A percentile compares a stretch with the other conserved stretches of the same genome.
phyloP scores from a whole-genome alignment of 352 stramenopile species.

The Lagenidium sp. region DNA sequence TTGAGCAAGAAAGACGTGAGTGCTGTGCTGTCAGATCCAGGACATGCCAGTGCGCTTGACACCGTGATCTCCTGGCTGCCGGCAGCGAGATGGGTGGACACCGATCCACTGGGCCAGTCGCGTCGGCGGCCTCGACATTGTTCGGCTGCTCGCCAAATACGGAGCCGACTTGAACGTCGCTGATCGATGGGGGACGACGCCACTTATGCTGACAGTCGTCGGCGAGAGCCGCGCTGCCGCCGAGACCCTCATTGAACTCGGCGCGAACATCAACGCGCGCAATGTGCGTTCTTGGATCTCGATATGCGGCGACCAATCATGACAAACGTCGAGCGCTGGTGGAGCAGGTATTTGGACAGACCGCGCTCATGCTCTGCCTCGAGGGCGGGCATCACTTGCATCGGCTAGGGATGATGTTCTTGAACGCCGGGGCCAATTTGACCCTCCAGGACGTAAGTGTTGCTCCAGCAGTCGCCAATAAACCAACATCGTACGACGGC shows the following conservation, averaged over 20 bases:
- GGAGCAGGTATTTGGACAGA: slow-evolving; percentile 62
- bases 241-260: slow-evolving; percentile 60
- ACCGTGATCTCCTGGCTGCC: no score
- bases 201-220: slow-evolving; percentile 71
- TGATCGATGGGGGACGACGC: slow-evolving; percentile 69
- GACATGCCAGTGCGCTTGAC: no score
- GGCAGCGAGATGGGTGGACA: slow-evolving; percentile 64
- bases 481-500: no score
- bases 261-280: slow-evolving; percentile 48
- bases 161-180: slow-evolving; percentile 63
- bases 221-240: slow-evolving; percentile 52
- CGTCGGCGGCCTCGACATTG: slow-evolving; percentile 62
- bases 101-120: slow-evolving; percentile 71
- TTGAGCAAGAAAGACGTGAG: slow-evolving; percentile 72
- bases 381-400: slow-evolving; percentile 49
- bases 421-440: slow-evolving; percentile 54
- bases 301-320: no score
- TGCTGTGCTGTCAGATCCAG: no score
- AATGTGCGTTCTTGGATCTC: slow-evolving; percentile 63
- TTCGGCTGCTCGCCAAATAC: slow-evolving; percentile 70
- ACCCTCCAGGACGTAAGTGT: slow-evolving; percentile 48
- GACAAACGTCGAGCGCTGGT: neutral
- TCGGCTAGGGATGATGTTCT: slow-evolving; percentile 62
- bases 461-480: neutral
- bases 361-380: slow-evolving; percentile 56